Evolutionary conservation across 345 rosid genomes (phyloP).

Genomic region (Arabis hirsuta): DNA sequence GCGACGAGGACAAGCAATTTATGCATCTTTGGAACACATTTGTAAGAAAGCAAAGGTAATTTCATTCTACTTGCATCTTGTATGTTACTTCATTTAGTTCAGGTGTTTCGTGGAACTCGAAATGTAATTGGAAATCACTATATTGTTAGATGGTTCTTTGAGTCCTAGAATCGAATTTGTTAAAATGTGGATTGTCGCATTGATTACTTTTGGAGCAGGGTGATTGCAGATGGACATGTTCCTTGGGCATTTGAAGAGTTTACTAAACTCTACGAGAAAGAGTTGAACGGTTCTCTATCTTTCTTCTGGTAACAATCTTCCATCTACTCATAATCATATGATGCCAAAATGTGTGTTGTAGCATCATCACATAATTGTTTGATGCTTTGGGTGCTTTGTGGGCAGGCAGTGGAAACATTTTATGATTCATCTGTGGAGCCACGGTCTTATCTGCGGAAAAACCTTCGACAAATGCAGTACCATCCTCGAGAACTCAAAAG

Average conservation of each 20-base stretch:
- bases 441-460: slow-evolving; percentile 70
- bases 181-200: background rate
- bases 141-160: background rate
- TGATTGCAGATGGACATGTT: slow-evolving; percentile 75
- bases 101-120: no score
- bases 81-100: background rate
- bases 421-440: slow-evolving; percentile 67
- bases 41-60: slow-evolving; percentile 69
- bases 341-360: slow-evolving; percentile 3
- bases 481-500: slow-evolving; percentile 42
- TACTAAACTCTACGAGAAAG: slow-evolving; percentile 61
- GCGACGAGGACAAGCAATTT: slow-evolving; percentile 72
- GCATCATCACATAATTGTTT: slow-evolving; percentile 7
- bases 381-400: background rate
- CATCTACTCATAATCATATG: slow-evolving; percentile 5
- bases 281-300: slow-evolving; percentile 50
- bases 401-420: slow-evolving; percentile 77
- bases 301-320: slow-evolving; percentile 59
- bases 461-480: slow-evolving; percentile 66
- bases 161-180: background rate
- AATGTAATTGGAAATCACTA: background rate
- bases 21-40: slow-evolving; percentile 93
- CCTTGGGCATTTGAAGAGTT: slow-evolving; percentile 93
- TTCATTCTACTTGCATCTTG: background rate
- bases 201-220: slow-evolving; percentile 53